Evolutionary conservation across 108 stramenopile genomes (phyloP), one percentile per base, ranked within the genome.

Genomic region (Fragilaria radians): DNA sequence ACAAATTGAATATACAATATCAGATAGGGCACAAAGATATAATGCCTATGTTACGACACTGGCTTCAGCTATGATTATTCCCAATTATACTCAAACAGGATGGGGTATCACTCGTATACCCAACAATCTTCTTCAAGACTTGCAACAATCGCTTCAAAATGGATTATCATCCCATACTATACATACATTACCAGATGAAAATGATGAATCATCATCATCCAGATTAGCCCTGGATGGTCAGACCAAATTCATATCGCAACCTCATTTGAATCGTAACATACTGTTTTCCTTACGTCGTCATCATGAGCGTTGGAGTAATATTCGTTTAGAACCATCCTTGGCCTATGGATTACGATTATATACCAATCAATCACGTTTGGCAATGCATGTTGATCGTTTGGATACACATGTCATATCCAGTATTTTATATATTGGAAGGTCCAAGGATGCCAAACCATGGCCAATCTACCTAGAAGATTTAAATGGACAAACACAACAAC

Each of bases 1-100:
- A 7, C 85, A 86, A 58, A 57, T 88, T 1, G 73, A 64, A 62
- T n/a, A n/a, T n/a, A 74, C 76, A 23, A 63, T 88, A 24, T 62
- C 73, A 54, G 67, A 83, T 50, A 23, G 18, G 0, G 53, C 33
- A 9, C 54, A 63, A 4, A 71, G 76, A 26, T 91, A 80, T 48
- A 84, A 87, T 59, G 89, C 71, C 0, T 89, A 70, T 61, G 51
- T 80, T 46, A 71, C 75, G 31, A 70, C 79, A 4, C 61, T 89
- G 58, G 62, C 70, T 14, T 45, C 74, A 9, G 28, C 61, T 1
- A 11, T 62, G 1, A 30, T 52, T 1, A 7, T 14, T 5, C 50
- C 52, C 2, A 52, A 50, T 52, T 62, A 11, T 52, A 62, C 61
- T 11, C 30, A 50, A 5, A 21, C 22, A 32, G 61, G 77, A 11